These are phyloP conservation scores for Pulveroboletus sp. DNA, from an alignment of 768 basidiomycete species.

Conservation along the genomic window DNA sequence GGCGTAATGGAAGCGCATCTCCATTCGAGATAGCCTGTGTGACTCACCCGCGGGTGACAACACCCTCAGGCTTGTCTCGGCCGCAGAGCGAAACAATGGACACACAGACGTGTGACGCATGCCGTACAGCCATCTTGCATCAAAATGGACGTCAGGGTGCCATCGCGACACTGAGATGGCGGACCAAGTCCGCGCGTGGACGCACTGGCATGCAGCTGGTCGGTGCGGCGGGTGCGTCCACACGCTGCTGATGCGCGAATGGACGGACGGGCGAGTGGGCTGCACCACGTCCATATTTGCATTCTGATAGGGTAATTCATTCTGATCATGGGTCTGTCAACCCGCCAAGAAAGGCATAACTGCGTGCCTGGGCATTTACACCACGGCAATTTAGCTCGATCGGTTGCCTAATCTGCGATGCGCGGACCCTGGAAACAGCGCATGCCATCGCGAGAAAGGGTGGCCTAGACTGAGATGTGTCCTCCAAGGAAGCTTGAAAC, in stretches of 20 bases:
- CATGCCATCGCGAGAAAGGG: slow-evolving; percentile 25
- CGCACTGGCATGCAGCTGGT: neutral
- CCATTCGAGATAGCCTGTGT: slow-evolving; percentile 8
- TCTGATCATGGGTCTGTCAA: slow-evolving; percentile 9
- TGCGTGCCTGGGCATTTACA: slow-evolving; percentile 19
- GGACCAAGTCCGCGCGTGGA: slow-evolving; percentile 11
- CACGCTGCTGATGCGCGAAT: slow-evolving; percentile 18
- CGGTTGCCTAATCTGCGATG: slow-evolving; percentile 21
- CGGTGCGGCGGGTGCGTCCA: slow-evolving; percentile 7
- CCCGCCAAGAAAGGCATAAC: slow-evolving; percentile 18
- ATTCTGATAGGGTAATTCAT: slow-evolving; percentile 25
- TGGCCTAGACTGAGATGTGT: slow-evolving; percentile 22
- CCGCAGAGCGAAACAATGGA: slow-evolving; percentile 4
- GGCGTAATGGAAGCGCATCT: slow-evolving; percentile 1
- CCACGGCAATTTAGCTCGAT: slow-evolving; percentile 26
- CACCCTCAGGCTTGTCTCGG: slow-evolving; percentile 7
- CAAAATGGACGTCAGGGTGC: slow-evolving; percentile 4
- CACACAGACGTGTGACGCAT: neutral
- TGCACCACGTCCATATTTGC: slow-evolving; percentile 19
- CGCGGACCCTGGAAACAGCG: slow-evolving; percentile 32
- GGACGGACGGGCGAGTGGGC: slow-evolving; percentile 19
- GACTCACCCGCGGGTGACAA: slow-evolving; percentile 1
- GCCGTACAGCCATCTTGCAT: slow-evolving; percentile 3
- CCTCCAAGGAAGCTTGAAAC: slow-evolving; percentile 23
- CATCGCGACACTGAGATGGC: neutral